Percentiles rank a stretch among this genome's conserved stretches.
Evolutionary conservation across 2,329 filamentous ascomycete genomes (phyloP).

Genomic region (Penicillium sp.): DNA sequence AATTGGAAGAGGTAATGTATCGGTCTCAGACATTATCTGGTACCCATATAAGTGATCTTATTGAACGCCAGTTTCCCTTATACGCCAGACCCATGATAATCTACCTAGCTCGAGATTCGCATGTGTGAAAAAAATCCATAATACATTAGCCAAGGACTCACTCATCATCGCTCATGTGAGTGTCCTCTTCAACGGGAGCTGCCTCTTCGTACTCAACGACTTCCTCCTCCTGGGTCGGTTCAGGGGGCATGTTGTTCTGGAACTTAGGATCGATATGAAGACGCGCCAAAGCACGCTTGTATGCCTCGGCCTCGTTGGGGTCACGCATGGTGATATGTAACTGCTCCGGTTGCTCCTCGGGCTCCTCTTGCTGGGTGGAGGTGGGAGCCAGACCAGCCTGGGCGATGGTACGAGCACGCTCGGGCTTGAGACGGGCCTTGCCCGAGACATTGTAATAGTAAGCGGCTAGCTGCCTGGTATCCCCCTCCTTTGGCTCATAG

Average conservation of each 20-base stretch:
- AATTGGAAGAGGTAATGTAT: no score
- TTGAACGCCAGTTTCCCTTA: constrained; percentile 13
- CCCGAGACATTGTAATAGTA: constrained; percentile 64
- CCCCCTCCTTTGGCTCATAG: constrained; percentile 50
- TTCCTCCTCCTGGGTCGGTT: constrained; percentile 18
- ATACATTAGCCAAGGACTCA: constrained; percentile 3
- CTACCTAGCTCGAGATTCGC: constrained; percentile 7
- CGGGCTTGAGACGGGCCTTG: constrained; percentile 57
- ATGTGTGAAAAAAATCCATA: constrained; percentile 7
- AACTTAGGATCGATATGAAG: constrained; percentile 50
- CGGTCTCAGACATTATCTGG: background rate
- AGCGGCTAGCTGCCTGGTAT: constrained; percentile 53
- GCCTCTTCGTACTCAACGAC: constrained; percentile 13
- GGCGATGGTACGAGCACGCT: constrained; percentile 46
- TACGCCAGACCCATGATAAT: constrained; percentile 10
- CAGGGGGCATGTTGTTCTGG: constrained; percentile 36
- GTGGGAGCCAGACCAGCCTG: constrained; percentile 43
- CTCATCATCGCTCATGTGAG: constrained; percentile 24
- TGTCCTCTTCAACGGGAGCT: constrained; percentile 22
- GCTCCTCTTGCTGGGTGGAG: constrained; percentile 34
- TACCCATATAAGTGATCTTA: background rate
- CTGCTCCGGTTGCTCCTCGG: constrained; percentile 53
- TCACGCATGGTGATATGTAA: constrained; percentile 56
- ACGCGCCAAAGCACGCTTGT: constrained; percentile 47
- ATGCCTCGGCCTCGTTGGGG: constrained; percentile 51